These are phyloP conservation scores for Penicillium sp. DNA, from an alignment of 2,329 filamentous ascomycete genomes.

Conservation along the genomic window DNA sequence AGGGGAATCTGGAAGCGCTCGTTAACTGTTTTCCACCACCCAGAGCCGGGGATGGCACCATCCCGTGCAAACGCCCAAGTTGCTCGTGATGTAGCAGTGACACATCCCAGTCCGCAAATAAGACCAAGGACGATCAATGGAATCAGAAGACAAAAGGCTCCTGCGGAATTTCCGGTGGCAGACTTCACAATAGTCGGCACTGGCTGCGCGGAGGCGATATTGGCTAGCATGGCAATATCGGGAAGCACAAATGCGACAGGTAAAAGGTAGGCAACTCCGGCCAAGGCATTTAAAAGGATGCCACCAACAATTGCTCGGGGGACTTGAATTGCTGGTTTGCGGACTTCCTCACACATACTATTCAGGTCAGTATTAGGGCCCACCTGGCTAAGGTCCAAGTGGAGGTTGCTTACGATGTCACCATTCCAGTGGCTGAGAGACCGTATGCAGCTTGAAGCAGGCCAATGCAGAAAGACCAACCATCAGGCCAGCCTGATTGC, in stretches of 20 bases:
- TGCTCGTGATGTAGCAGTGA: constrained; percentile 13
- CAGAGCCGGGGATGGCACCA: constrained; percentile 58
- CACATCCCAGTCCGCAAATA: constrained; percentile 14
- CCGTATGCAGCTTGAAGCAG: constrained; percentile 65
- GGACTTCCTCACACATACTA: constrained; percentile 67
- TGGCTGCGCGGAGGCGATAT: constrained; percentile 67
- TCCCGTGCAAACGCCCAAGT: constrained; percentile 18
- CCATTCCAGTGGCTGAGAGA: constrained; percentile 71
- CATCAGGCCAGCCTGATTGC: constrained; percentile 66
- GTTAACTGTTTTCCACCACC: constrained; percentile 63
- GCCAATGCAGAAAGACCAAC: constrained; percentile 70
- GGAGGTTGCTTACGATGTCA: constrained; percentile 62
- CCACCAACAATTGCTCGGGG: constrained; percentile 68
- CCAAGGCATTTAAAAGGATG: constrained; percentile 62
- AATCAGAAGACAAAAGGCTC: constrained; percentile 71
- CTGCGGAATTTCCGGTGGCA: constrained; percentile 66
- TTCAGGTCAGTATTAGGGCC: constrained; percentile 14
- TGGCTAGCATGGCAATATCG: constrained; percentile 60
- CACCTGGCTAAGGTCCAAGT: not conserved
- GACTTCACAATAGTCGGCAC: constrained; percentile 72
- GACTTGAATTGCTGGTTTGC: constrained; percentile 61
- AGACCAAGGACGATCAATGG: constrained; percentile 58
- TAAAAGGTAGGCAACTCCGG: constrained; percentile 65
- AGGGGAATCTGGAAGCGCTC: constrained; percentile 64
- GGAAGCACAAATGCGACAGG: constrained; percentile 73